Evolutionary conservation across 2,329 filamentous ascomycete species (phyloP), one percentile per base, ranked within the genome.

Genomic region (Xylariaceae sp.): DNA sequence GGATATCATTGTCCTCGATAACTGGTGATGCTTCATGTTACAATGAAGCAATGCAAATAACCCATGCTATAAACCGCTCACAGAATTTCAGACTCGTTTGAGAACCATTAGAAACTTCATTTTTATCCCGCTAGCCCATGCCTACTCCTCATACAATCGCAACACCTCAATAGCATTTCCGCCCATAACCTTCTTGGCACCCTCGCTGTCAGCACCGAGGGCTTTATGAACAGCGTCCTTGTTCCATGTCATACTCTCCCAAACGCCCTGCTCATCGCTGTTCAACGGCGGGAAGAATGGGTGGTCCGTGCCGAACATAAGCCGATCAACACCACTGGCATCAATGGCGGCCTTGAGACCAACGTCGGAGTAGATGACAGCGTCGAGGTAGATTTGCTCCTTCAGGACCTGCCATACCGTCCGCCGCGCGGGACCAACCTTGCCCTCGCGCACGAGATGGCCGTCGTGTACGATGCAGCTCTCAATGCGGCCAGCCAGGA

Each of bases 401-500:
- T 77, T 77, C 42, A 88, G 76, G 15, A 77, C 80, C 76, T 80
- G 74, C 84, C 78, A 86, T 59, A 82, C 70, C 15, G 78, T 79
- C 70, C 82, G 68, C 60, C 86, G 74, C 7, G 37, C 17, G n/a
- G 61, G 50, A 1, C 77, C 73, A 1, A 79, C 76, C 68, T 81
- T 84, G 8, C 86, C 87, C 61, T 86, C 81, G 1, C 80, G 77
- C 57, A 87, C 83, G 45, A 95, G 80, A 70, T 91, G 86, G 0
- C 84, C 87, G 70, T 96, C 92, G 75, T 96, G 92, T 59, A 85
- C 74, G 56, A 96, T 86, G 71, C 92, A 96, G 70, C 88, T 92
- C 75, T 96, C 91, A 55, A 96, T 91, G 34, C 92, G 80, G 0
- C 92, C 92, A 0, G 92, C 92, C 2, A 97, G 77, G 72, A 96